phyloP scores from a whole-genome alignment of 306 rosid species.

The Vigna nakashimae region DNA sequence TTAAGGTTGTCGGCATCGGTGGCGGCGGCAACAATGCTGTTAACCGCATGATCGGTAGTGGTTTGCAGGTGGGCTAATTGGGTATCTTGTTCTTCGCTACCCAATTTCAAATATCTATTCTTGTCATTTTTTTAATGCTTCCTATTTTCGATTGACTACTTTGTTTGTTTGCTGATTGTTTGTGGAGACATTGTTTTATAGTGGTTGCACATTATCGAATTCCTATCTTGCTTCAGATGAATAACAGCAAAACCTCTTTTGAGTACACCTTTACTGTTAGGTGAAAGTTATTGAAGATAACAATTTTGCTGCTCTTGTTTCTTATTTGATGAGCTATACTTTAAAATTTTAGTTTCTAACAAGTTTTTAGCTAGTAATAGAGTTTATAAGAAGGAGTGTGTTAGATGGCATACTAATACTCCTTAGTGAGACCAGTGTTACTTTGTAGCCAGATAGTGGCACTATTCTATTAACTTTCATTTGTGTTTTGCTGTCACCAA shows the following conservation, averaged over 20 bases:
- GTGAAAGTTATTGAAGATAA: neutral
- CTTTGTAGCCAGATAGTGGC: neutral
- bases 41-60: conserved; percentile 98
- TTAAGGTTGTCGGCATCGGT: conserved; percentile 96
- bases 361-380: neutral
- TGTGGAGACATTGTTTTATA: neutral
- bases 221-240: too few species aligned
- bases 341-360: neutral
- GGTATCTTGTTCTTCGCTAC: neutral
- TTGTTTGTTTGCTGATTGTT: conserved; percentile 20
- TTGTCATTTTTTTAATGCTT: neutral
- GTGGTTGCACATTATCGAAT: conserved; percentile 8
- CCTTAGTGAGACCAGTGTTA: neutral
- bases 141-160: neutral
- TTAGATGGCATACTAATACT: too few species aligned
- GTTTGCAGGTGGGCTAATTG: conserved; percentile 70
- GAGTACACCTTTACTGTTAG: neutral
- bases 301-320: neutral
- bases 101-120: neutral
- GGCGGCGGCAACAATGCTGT: conserved; percentile 99
- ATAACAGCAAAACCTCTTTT: neutral
- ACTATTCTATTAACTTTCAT: conserved; percentile 3
- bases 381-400: too few species aligned
- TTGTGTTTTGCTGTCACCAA: conserved; percentile 32
- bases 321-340: neutral